These are phyloP conservation scores for Cyanidioschyzon merolae DNA, from an alignment of 23 red algal genomes.

Conservation along the genomic window DNA sequence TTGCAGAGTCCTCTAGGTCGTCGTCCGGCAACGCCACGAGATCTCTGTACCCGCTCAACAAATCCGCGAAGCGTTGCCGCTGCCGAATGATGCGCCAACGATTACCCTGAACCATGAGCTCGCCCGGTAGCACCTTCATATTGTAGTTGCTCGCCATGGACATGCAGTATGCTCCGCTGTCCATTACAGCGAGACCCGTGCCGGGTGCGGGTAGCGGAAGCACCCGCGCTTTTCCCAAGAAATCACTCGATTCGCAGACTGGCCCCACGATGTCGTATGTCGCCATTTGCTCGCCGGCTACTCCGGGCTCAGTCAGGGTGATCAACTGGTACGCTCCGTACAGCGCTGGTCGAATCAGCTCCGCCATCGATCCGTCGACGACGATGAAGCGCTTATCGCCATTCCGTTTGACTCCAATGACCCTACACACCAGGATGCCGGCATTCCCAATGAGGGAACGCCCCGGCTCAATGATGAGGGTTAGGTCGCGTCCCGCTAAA, in stretches of 20 bases:
- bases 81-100: conserved; percentile 55
- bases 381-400: conserved; percentile 87
- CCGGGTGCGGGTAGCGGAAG: conserved; percentile 59
- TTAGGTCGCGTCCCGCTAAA: conserved; percentile 35
- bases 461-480: conserved; percentile 83
- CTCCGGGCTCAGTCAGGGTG: conserved; percentile 46
- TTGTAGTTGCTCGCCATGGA: conserved; percentile 95
- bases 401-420: conserved; percentile 89
- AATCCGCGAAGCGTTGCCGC: conserved; percentile 65
- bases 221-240: conserved; percentile 65
- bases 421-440: conserved; percentile 49
- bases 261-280: conserved; percentile 84
- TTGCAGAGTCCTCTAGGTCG: no score
- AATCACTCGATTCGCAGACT: conserved; percentile 86
- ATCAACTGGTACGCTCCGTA: conserved; percentile 87
- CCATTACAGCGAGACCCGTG: conserved; percentile 71
- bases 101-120: conserved; percentile 73
- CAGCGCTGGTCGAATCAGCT: conserved; percentile 73
- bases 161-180: conserved; percentile 78
- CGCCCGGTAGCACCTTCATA: conserved; percentile 71
- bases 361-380: conserved; percentile 75
- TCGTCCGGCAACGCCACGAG: background rate
- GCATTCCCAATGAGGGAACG: conserved; percentile 79
- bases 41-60: conserved; percentile 46
- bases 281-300: background rate